These are phyloP conservation scores for Neurospora sp. DNA, from an alignment of 495 filamentous ascomycete genomes.

Conservation along the genomic window DNA sequence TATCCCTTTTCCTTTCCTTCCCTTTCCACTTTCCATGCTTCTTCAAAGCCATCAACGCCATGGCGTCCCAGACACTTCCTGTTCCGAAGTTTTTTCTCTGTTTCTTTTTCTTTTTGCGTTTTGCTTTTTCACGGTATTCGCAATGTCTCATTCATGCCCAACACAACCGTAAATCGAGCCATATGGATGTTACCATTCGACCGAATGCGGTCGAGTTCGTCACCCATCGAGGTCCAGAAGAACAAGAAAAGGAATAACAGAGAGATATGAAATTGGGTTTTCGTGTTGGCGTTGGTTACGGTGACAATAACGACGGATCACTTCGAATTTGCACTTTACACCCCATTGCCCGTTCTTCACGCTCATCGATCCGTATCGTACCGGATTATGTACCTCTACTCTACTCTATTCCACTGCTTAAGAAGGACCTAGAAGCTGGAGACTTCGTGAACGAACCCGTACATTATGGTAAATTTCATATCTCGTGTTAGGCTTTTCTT, in stretches of 20 bases:
- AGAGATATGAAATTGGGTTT: neutral
- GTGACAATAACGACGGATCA: too few relatives aligned
- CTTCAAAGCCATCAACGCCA: neutral
- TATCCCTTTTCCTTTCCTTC: neutral
- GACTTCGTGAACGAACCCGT: neutral
- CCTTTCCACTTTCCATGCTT: neutral
- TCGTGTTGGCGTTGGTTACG: too few relatives aligned
- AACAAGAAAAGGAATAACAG: neutral
- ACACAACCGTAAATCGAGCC: neutral
- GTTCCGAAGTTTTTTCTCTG: neutral
- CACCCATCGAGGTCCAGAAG: neutral
- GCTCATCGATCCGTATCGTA: neutral
- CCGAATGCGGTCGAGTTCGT: neutral
- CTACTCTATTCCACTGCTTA: neutral
- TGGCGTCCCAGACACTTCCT: neutral
- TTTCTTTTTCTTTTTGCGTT: neutral
- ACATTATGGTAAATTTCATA: too few relatives aligned
- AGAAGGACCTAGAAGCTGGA: neutral
- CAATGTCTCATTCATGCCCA: neutral
- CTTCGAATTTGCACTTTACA: too few relatives aligned
- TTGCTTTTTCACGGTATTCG: neutral
- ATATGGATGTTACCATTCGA: neutral
- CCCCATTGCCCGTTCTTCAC: too few relatives aligned
- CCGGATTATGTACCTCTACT: neutral
- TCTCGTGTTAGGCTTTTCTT: too few relatives aligned